Base-by-base conservation (phyloP, 306 rosid genomes). In the Mimosa pudica region DNA sequence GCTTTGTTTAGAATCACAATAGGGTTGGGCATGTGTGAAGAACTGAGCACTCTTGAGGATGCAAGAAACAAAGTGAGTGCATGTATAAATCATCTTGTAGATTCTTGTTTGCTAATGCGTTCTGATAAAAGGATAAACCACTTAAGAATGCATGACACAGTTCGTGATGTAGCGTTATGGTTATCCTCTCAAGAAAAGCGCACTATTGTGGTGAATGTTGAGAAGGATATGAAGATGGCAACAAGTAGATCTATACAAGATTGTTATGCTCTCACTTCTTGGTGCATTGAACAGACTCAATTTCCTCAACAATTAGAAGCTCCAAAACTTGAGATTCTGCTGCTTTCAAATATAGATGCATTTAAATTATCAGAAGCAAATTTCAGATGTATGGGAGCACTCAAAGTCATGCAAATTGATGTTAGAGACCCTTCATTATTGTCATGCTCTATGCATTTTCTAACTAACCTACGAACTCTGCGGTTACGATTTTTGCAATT, bases 131-230 rank as follows among this genome's bases (percentile, higher is more conserved):
- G 17, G 68, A 62, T 72, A 73, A n/a, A 16, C 11, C 74, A 38
- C 38, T 54, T 80, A 46, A 74, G 75, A 73, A 73, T 74, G 83
- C 79, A 74, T 6, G 63, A 74, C 4, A 42, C 57, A 35, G 42
- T 80, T 16, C 78, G 55, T 38, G 73, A 79, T 48, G 73, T 44
- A 1, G 67, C 71, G 3, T 6, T 76, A 6, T 10, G 38, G 51
- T 24, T 63, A 6, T 55, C 63, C 35, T 33, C 63, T 35, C 0
- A 11, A 16, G 64, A 47, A 2, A 36, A 52, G 4, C 47, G 24
- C 2, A 63, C 24, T 42, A 51, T 52, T 20, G 20, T 49, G 51
- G 67, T 79, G 65, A 72, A 79, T 49, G 35, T 36, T 24, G 14
- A 60, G 68, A 73, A 71, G 20, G 52, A 73, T 20, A 24, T 36